phyloP scores from a whole-genome alignment of 805 yeast genomes.

The Kluyveromyces aestuarii region DNA sequence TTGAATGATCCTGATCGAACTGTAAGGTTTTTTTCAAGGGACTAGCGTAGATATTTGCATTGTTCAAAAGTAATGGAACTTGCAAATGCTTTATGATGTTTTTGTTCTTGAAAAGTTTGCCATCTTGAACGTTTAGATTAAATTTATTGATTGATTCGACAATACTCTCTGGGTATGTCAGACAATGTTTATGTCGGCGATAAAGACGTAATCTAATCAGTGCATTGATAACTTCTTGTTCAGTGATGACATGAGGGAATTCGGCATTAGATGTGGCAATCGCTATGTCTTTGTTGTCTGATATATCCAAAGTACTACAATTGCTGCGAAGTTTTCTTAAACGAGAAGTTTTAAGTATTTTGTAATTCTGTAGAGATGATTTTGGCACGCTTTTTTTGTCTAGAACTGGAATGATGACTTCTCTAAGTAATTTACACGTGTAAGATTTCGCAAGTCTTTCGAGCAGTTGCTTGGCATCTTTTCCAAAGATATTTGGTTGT shows the following conservation, averaged over 20 bases:
- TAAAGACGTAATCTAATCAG: neutral
- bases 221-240: conserved; percentile 8
- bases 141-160: conserved; percentile 16
- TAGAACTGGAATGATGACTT: conserved; percentile 13
- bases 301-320: neutral
- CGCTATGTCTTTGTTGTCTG: conserved; percentile 3
- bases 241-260: conserved; percentile 17
- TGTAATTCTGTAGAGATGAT: neutral
- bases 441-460: conserved; percentile 10
- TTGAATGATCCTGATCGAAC: neutral
- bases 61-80: neutral
- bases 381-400: conserved; percentile 9
- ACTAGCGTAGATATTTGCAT: neutral
- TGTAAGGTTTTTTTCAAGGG: conserved; percentile 3
- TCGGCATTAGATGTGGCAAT: neutral
- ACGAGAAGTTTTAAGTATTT: neutral
- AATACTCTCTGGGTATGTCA: conserved; percentile 10
- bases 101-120: conserved; percentile 18
- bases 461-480: conserved; percentile 10
- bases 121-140: conserved; percentile 13
- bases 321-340: neutral
- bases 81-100: conserved; percentile 3
- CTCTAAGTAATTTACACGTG: conserved; percentile 12
- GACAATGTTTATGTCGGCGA: neutral
- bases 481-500: conserved; percentile 9